Evolutionary conservation across 352 stramenopile genomes (phyloP), one percentile per base, ranked within the genome.

Genomic region (Globisporangium irregulare): DNA sequence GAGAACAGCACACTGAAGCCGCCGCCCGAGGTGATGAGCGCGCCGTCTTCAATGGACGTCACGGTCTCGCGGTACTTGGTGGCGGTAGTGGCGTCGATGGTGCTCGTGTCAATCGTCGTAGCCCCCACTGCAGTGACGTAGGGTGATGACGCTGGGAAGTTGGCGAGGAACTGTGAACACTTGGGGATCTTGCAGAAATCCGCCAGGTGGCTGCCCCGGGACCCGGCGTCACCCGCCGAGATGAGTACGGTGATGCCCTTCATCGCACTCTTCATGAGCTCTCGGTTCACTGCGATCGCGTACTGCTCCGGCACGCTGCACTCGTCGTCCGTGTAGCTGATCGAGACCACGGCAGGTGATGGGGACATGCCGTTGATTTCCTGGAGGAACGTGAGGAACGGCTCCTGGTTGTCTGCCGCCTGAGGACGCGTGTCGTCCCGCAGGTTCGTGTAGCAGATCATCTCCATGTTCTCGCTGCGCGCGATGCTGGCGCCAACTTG

Each of bases 261-360:
- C 43, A 89, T 67, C 7, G 84, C 86, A 2, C 82, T 80, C 62
- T 94, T 94, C 75, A 88, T 90, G 53, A 94, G 78, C 62, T 94
- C 86, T 2, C 74, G 71, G 66, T 92, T 90, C 18, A 94, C 80
- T 1, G 83, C 80, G 32, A 74, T 69, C 0, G 80, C 79, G 67
- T 94, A 94, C 12, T 64, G 72, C 4, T 41, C 29, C 0, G 86
- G 82, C 15, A 92, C 66, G 27, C 81, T 85, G 67, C 84, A 92
- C 69, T 94, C 86, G 55, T 94, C 86, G 68, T 94, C 86, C 14
- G 86, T 89, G 75, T 94, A 94, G 68, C 86, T 94, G 66, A 94
- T 84, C 20, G 84, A 92, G 7, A 94, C 81, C 32, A 92, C 86
- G 4, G 78, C 67, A 4, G 86, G 86, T 27, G 78, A 66, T 2